phyloP scores from a whole-genome alignment of 1,284 basidiomycete genomes.

The Porphyrellus sp. region DNA sequence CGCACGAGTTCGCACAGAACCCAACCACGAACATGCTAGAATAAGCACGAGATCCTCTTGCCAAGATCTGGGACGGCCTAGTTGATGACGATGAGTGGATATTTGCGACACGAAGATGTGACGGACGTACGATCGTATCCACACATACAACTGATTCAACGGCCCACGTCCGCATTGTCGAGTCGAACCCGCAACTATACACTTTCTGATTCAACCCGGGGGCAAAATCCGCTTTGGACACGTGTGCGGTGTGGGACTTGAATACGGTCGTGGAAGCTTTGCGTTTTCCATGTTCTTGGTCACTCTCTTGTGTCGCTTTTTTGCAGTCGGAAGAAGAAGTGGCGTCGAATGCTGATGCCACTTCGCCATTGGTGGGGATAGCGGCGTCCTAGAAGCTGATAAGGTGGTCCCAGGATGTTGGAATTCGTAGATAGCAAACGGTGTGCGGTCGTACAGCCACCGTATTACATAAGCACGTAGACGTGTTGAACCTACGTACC shows the following conservation, averaged over 20 bases:
- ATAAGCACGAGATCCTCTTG: no score
- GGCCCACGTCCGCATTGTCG: conserved; percentile 73
- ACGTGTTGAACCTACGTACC: no score
- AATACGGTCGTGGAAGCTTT: conserved; percentile 68
- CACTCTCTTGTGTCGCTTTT: conserved; percentile 49
- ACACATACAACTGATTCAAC: conserved; percentile 64
- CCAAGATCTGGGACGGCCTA: no score
- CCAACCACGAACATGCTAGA: no score
- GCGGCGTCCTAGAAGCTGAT: conserved; percentile 76
- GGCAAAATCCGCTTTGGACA: conserved; percentile 61
- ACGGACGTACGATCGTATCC: conserved; percentile 47
- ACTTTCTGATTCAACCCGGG: conserved; percentile 38
- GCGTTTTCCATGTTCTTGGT: conserved; percentile 38
- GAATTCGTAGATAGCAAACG: no score
- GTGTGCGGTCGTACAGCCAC: no score
- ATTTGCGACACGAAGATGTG: no score
- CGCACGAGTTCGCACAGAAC: no score
- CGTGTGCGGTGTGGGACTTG: conserved; percentile 70
- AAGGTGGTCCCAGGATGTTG: conserved; percentile 33
- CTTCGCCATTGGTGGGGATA: conserved; percentile 62
- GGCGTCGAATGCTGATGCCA: conserved; percentile 32
- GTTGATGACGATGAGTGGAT: no score
- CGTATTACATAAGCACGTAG: no score
- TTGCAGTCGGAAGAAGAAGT: conserved; percentile 45
- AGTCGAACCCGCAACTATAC: conserved; percentile 74